Percentiles rank a stretch among this genome's conserved stretches.
phyloP scores from a whole-genome alignment of 805 yeast species.

The Candida ascalaphidarum region DNA sequence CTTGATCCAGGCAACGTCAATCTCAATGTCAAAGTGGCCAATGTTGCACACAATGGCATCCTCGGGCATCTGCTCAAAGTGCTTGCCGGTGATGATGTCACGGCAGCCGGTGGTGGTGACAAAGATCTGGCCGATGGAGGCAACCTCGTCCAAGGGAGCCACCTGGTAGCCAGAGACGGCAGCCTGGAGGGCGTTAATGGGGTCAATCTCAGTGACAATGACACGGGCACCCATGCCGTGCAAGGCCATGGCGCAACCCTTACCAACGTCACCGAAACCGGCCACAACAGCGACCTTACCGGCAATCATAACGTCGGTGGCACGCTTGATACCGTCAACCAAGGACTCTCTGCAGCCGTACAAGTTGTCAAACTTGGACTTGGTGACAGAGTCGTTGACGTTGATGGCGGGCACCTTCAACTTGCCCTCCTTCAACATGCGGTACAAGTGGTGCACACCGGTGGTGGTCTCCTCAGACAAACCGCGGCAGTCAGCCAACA shows the following conservation, averaged over 20 bases:
- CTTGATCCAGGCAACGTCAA: conserved; percentile 98
- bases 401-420: conserved; percentile 99
- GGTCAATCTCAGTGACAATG: conserved; percentile 94
- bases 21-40: conserved; percentile 99
- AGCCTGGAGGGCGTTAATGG: conserved; percentile 98
- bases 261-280: conserved; percentile 99
- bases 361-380: conserved; percentile 98
- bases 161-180: conserved; percentile 99
- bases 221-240: conserved; percentile 99
- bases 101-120: conserved; percentile 99
- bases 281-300: conserved; percentile 99
- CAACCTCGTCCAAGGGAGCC: conserved; percentile 89
- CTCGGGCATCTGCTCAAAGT: conserved; percentile 92
- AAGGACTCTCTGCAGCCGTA: conserved; percentile 99
- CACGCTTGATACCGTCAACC: conserved; percentile 98
- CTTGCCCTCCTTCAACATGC: conserved; percentile 79
- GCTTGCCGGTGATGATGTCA: conserved; percentile 87
- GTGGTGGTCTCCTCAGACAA: conserved; percentile 98
- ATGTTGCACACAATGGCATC: conserved; percentile 99
- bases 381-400: conserved; percentile 98
- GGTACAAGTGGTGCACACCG: conserved; percentile 98
- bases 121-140: conserved; percentile 88
- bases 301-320: conserved; percentile 99
- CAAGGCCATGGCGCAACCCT: conserved; percentile 99
- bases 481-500: conserved; percentile 92